Evolutionary conservation across 164 flowering plant species (phyloP).

Genomic region (Echeveria elegans): DNA sequence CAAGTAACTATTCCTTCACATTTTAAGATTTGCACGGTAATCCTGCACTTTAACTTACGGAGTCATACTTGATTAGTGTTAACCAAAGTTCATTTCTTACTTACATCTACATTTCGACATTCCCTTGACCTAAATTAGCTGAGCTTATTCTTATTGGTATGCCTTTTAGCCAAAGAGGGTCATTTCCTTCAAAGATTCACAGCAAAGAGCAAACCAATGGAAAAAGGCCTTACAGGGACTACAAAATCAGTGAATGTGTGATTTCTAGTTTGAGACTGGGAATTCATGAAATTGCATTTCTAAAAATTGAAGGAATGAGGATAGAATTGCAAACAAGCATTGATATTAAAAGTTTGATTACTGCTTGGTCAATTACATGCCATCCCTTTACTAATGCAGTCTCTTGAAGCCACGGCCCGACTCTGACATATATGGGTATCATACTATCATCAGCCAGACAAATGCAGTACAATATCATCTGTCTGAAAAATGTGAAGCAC

Average conservation of each 20-base stretch:
- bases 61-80: not conserved
- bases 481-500: too few species aligned
- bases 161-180: constrained; percentile 94
- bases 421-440: too few species aligned
- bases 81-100: not conserved
- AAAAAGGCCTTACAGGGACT: constrained; percentile 85
- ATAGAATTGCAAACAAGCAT: too few species aligned
- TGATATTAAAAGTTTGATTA: too few species aligned
- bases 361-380: too few species aligned
- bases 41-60: constrained; percentile 10
- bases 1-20: constrained; percentile 68
- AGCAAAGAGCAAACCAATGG: constrained; percentile 93
- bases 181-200: constrained; percentile 71
- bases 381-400: too few species aligned
- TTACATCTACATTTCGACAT: too few species aligned
- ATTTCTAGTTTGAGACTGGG: not conserved
- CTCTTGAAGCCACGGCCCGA: too few species aligned
- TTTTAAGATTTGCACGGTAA: constrained; percentile 88
- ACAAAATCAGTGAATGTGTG: constrained; percentile 45
- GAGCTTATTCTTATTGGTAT: not conserved
- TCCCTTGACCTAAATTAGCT: not conserved
- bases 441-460: too few species aligned
- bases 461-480: too few species aligned
- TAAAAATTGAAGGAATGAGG: not conserved
- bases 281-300: too few species aligned